phyloP scores from a whole-genome alignment of 352 stramenopile species.

The Pythium folliculosum region DNA sequence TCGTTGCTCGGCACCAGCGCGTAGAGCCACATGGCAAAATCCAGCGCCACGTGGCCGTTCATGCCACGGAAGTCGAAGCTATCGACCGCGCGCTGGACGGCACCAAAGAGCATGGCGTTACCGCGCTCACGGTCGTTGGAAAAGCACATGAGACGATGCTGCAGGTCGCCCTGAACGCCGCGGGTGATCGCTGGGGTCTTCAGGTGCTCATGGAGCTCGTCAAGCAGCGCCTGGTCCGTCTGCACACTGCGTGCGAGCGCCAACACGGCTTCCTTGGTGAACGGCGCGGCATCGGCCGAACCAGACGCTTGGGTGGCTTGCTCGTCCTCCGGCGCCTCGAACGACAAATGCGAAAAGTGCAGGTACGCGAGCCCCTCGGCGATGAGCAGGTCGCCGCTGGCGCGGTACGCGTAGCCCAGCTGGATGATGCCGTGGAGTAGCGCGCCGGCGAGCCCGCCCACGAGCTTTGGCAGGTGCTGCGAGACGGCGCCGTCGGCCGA shows the following conservation, averaged over 20 bases:
- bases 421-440: slow-evolving; percentile 44
- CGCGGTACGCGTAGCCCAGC: slow-evolving; percentile 39
- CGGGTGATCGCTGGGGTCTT: slow-evolving; percentile 4
- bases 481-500: slow-evolving; percentile 29
- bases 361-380: slow-evolving; percentile 40
- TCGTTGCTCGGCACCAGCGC: slow-evolving; percentile 32
- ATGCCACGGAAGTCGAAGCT: slow-evolving; percentile 30
- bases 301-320: neutral
- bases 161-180: slow-evolving; percentile 6
- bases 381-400: slow-evolving; percentile 30
- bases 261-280: slow-evolving; percentile 26
- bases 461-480: slow-evolving; percentile 31
- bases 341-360: slow-evolving; percentile 40
- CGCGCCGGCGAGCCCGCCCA: slow-evolving; percentile 35
- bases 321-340: slow-evolving; percentile 21
- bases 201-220: slow-evolving; percentile 14
- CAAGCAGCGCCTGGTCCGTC: slow-evolving; percentile 8
- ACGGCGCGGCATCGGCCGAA: neutral
- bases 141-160: slow-evolving; percentile 31
- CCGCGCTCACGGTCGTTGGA: slow-evolving; percentile 27
- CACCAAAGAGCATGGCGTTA: slow-evolving; percentile 19
- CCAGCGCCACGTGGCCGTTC: slow-evolving; percentile 31
- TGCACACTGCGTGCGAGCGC: slow-evolving; percentile 7
- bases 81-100: slow-evolving; percentile 21
- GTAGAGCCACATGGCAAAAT: slow-evolving; percentile 40